These are phyloP conservation scores for Saturnispora saitoi DNA, from an alignment of 805 yeast species.

Conservation along the genomic window DNA sequence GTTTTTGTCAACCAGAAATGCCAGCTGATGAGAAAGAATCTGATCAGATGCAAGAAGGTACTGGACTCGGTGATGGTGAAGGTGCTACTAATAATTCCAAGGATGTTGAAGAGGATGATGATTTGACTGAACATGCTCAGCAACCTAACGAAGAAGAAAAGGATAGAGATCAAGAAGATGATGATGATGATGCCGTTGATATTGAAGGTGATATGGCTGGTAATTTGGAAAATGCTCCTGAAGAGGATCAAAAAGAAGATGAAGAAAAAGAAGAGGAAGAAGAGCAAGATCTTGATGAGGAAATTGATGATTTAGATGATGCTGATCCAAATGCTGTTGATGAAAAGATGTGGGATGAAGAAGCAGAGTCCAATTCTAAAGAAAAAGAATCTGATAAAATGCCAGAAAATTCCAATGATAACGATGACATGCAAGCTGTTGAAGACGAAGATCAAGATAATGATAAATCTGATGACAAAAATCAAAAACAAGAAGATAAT, in stretches of 20 bases:
- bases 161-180: constrained; percentile 55
- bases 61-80: constrained; percentile 79
- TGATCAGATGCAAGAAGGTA: constrained; percentile 66
- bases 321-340: constrained; percentile 92
- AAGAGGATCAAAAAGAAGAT: constrained; percentile 43
- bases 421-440: constrained; percentile 24
- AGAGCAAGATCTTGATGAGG: constrained; percentile 76
- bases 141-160: constrained; percentile 66
- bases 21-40: constrained; percentile 55
- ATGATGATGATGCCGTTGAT: constrained; percentile 82
- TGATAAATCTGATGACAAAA: constrained; percentile 25
- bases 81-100: constrained; percentile 78
- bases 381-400: constrained; percentile 75
- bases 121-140: constrained; percentile 66
- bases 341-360: constrained; percentile 97
- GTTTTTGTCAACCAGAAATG: constrained; percentile 89
- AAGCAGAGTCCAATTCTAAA: constrained; percentile 63
- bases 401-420: constrained; percentile 48
- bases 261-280: constrained; percentile 41
- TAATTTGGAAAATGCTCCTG: constrained; percentile 69
- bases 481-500: constrained; percentile 29
- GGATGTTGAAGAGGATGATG: constrained; percentile 88
- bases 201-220: constrained; percentile 98
- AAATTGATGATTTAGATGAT: constrained; percentile 81
- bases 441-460: constrained; percentile 31